These are phyloP conservation scores for Gautieria morchelliformis DNA, from an alignment of 768 basidiomycete genomes.

Conservation along the genomic window DNA sequence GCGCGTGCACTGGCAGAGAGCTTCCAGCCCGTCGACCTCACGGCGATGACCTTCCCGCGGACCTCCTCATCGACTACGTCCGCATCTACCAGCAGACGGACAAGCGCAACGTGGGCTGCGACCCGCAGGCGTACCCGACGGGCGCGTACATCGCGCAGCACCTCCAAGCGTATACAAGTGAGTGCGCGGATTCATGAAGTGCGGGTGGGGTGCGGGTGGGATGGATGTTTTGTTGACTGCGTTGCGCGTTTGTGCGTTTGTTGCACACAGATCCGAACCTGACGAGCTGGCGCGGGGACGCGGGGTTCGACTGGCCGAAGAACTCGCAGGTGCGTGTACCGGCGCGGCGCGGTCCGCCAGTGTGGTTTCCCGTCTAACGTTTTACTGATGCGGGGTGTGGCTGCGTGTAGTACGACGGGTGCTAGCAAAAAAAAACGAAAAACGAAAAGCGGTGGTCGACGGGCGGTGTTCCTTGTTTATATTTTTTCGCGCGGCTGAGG, in stretches of 20 bases:
- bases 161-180: constrained; percentile 47
- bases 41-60: constrained; percentile 60
- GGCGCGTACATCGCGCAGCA: constrained; percentile 51
- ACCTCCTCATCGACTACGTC: constrained; percentile 69
- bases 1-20: constrained; percentile 29
- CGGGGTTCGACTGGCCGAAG: constrained; percentile 26
- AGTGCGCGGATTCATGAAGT: no score
- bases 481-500: no score
- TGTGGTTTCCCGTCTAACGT: no score
- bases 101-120: constrained; percentile 52
- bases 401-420: no score
- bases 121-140: constrained; percentile 58
- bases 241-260: background rate
- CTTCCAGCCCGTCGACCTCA: constrained; percentile 54
- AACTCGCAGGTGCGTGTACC: constrained; percentile 14
- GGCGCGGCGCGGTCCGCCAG: no score
- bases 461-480: no score
- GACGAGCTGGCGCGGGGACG: constrained; percentile 19
- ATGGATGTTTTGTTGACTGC: constrained; percentile 1
- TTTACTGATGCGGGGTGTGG: no score
- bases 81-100: constrained; percentile 68
- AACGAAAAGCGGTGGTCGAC: no score
- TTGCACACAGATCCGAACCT: constrained; percentile 17
- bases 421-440: no score
- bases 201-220: no score